phyloP scores from a whole-genome alignment of 306 rosid species.

The Lathyrus aphaca region DNA sequence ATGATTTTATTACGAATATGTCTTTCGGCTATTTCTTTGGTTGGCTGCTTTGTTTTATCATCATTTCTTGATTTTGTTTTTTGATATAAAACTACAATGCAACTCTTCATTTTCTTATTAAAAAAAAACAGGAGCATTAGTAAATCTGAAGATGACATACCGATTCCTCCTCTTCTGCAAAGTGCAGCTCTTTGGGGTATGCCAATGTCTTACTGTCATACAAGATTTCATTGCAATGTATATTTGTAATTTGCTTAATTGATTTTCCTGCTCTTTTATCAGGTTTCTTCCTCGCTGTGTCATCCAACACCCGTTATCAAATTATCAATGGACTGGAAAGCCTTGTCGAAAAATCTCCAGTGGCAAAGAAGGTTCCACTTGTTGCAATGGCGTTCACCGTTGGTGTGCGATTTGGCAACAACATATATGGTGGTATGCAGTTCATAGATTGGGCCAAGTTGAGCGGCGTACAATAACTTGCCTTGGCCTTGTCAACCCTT shows the following conservation, averaged over 20 bases:
- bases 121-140: constrained; percentile 67
- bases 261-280: constrained; percentile 36
- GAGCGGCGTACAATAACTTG: constrained; percentile 81
- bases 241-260: not conserved
- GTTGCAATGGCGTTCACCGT: constrained; percentile 89
- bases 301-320: constrained; percentile 92
- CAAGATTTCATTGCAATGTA: constrained; percentile 10
- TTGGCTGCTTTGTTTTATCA: constrained; percentile 19
- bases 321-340: constrained; percentile 80
- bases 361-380: constrained; percentile 77
- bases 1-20: constrained; percentile 2
- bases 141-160: constrained; percentile 91
- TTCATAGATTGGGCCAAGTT: constrained; percentile 91
- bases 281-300: constrained; percentile 91
- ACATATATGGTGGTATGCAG: constrained; percentile 93
- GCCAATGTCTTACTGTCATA: constrained; percentile 33
- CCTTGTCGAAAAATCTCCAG: constrained; percentile 73
- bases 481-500: constrained; percentile 2
- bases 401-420: constrained; percentile 84
- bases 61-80: not conserved
- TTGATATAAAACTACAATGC: constrained; percentile 4
- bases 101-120: not conserved
- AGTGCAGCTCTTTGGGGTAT: constrained; percentile 82
- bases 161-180: constrained; percentile 88
- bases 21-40: constrained; percentile 21